phyloP scores from a whole-genome alignment of 2,329 filamentous ascomycete genomes.

The Paraphaeosphaeria minitans region DNA sequence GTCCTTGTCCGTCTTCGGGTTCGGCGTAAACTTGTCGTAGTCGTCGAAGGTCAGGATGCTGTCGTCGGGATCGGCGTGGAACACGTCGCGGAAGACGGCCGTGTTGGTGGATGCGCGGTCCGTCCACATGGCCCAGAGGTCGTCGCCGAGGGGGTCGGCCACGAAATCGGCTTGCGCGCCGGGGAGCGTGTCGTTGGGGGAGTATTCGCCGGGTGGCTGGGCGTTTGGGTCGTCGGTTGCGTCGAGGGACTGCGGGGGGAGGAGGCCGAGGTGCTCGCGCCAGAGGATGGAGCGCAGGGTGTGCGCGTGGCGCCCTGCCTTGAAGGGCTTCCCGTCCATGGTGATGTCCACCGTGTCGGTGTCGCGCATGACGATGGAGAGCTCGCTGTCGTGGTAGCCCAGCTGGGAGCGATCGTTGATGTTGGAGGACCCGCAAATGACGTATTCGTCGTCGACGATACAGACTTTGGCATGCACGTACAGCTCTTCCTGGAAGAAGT shows the following conservation, averaged over 20 bases:
- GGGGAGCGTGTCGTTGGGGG: slow-evolving; percentile 75
- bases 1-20: slow-evolving; percentile 61
- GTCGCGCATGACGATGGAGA: slow-evolving; percentile 90
- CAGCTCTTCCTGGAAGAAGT: slow-evolving; percentile 94
- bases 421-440: slow-evolving; percentile 86
- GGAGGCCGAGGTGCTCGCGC: slow-evolving; percentile 86
- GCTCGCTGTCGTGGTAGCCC: slow-evolving; percentile 87
- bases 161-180: slow-evolving; percentile 68
- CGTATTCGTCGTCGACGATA: slow-evolving; percentile 84
- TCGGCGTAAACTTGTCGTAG: slow-evolving; percentile 74
- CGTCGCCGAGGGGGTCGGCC: slow-evolving; percentile 62
- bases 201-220: slow-evolving; percentile 70
- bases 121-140: slow-evolving; percentile 70
- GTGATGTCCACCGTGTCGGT: slow-evolving; percentile 69
- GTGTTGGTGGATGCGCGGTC: slow-evolving; percentile 72
- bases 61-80: slow-evolving; percentile 89
- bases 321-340: slow-evolving; percentile 80
- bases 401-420: slow-evolving; percentile 90
- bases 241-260: slow-evolving; percentile 72
- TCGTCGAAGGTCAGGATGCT: slow-evolving; percentile 88
- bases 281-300: slow-evolving; percentile 82
- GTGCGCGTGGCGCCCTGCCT: slow-evolving; percentile 80
- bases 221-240: slow-evolving; percentile 75
- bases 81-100: slow-evolving; percentile 75
- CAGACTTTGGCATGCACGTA: slow-evolving; percentile 94